Evolutionary conservation across 2,329 filamentous ascomycete genomes (phyloP), one percentile per base, ranked within the genome.

Genomic region (Colletotrichum simmondsii): DNA sequence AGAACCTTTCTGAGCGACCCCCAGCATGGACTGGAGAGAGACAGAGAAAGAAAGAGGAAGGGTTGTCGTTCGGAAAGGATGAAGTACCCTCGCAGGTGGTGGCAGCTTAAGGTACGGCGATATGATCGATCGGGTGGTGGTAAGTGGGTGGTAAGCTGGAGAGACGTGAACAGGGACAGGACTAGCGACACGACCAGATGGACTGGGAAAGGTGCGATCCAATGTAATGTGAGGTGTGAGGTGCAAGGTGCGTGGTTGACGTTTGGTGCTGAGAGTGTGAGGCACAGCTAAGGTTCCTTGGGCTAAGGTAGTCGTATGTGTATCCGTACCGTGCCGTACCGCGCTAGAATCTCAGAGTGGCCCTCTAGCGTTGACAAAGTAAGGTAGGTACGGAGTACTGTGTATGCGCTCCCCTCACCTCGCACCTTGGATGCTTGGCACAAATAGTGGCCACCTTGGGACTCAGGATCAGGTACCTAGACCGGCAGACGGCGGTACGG

Each of bases 41-140:
- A 12, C 4, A 35, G 52, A 42, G 37, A 42, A 8, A 42, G 32
- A 32, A 32, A 57, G 59, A 49, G 59, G 35, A 60, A 54, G 57
- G 26, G 30, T 6, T 6, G 10, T 37, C 12, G 58, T 42, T 42
- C n/a, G 59, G 54, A 30, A 57, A 35, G 14, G 37, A 56, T 30
- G 19, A 56, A 35, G 68, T 56, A 68, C 24, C 24, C 52, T 72
- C 49, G 65, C 37, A 52, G 69, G 32, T 61, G 53, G 54, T 37
- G 46, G 37, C 22, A 22, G 65, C 22, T 58, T 56, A 67, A 52
- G 28, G 42, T 24, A 67, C 26, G 24, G 66, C 42, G 30, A 63
- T 42, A 60, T 30, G 30, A 63, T 42, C 14, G 37, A 72, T 64
- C 65, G 70, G 60, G 37, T 24, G 24, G 28, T 12, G 53, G 19